Base-by-base conservation (phyloP, 768 basidiomycete species). In the Lentinula edodes region DNA sequence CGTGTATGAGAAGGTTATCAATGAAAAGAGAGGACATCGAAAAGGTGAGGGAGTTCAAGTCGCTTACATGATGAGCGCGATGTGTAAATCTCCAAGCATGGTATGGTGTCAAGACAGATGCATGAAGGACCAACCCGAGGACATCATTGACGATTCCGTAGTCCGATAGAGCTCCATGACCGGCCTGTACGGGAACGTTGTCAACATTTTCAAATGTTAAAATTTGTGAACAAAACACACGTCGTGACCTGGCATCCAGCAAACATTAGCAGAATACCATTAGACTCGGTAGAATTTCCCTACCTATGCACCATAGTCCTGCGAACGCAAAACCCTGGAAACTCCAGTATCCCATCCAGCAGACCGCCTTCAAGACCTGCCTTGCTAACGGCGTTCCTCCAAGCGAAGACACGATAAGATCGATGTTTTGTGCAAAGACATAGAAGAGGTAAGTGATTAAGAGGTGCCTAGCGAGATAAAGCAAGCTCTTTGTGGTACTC, bases 31-130 rank as follows among this genome's bases (percentile, higher is more conserved):
- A 28, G 28, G 28, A 28, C 28, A 28, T 28, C 28, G 28, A 28
- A 28, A 28, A 12, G 10, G n/a, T n/a, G n/a, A n/a, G 10, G 39
- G 10, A 54, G 57, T 23, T n/a, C 23, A 52, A 41, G 20, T 56
- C 32, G 64, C 74, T 78, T 74, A 90, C 89, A 73, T 88, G 86
- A 69, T 83, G 83, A 13, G 80, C 70, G 52, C 83, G 79, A 74
- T 90, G 80, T 54, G 84, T 89, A 67, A 84, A 72, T 65, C 83
- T 79, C 89, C 89, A 87, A 72, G 88, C 73, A 78, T 85, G 74
- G 76, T 87, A 81, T 66, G 82, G 80, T 68, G 84, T 83, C 45
- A 80, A 67, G n/a, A 80, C 73, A 58, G 76, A 78, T 1, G 77
- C 76, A 66, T 82, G 81, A 13, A 80, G 72, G 6, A 68, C 57